Evolutionary conservation across 2,329 filamentous ascomycete genomes (phyloP), one percentile per base, ranked within the genome.

Genomic region (Botryosphaeria dothidea): DNA sequence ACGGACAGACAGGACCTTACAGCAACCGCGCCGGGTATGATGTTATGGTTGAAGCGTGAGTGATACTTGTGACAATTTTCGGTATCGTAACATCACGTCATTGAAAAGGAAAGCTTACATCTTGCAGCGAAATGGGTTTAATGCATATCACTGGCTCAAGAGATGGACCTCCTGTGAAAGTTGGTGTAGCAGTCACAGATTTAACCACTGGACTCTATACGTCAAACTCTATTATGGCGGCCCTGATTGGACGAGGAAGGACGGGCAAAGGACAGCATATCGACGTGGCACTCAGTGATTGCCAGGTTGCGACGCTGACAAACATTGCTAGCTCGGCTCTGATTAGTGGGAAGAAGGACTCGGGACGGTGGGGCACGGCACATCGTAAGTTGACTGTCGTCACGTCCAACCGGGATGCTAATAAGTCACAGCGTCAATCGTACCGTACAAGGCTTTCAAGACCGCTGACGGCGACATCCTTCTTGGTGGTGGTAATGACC

Each of bases 111-210:
- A 11, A 46, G 27, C 68, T 74, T 45, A 74, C 64, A 61, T 15
- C 54, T 15, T 3, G 13, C 63, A 83, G 81, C 11, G 95, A 98
- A 76, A 93, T 99, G 80, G 95, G 95, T 0, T 81, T 99, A 65
- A 99, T 99, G 95, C 95, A 99, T 79, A 98, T 99, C 71, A 99
- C 95, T 0, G 95, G 95, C 34, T 86, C 86, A 67, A 86, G 93
- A 64, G 91, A 96, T 71, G 93, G 94, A 0, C 90, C 93, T 1
- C 95, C 95, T 0, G 95, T 97, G 43, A 99, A 99, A 80, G 95
- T 99, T 2, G 95, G 95, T 19, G 95, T 99, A 2, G 95, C 95
- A 1, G 95, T 99, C 3, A 98, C 95, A 0, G 95, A 99, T 78
- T 80, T 99, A 58, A 98, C 95, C 0, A 98, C 95, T 0, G 95